These are phyloP conservation scores for Kluyveromyces siamensis DNA, from an alignment of 805 yeast genomes.

Conservation along the genomic window DNA sequence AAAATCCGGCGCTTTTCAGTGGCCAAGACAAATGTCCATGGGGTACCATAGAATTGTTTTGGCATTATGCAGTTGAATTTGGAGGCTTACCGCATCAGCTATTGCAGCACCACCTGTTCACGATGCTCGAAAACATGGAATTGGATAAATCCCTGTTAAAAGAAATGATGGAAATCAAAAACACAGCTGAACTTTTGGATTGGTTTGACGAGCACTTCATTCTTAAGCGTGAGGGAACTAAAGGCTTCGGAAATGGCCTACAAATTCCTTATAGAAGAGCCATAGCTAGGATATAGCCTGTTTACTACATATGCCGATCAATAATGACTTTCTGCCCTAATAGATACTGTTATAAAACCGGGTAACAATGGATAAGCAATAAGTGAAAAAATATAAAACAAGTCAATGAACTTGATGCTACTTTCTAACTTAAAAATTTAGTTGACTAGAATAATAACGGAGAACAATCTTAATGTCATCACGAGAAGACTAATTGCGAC, in stretches of 20 bases:
- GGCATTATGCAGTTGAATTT: constrained; percentile 68
- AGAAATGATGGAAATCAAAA: constrained; percentile 53
- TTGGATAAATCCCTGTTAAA: constrained; percentile 40
- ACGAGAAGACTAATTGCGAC: too few relatives aligned
- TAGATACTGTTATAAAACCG: background rate
- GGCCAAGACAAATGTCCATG: constrained; percentile 75
- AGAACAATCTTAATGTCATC: too few relatives aligned
- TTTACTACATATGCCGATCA: background rate
- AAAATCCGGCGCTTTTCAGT: constrained; percentile 82
- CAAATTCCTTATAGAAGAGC: constrained; percentile 36
- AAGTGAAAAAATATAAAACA: background rate
- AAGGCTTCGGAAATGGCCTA: constrained; percentile 50
- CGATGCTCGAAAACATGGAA: constrained; percentile 62
- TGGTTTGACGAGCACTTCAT: constrained; percentile 72
- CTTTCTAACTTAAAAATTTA: too few relatives aligned
- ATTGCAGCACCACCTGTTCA: constrained; percentile 77
- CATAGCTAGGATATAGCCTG: background rate
- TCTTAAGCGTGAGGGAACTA: constrained; percentile 57
- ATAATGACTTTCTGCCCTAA: background rate
- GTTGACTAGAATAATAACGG: too few relatives aligned
- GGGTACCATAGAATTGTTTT: constrained; percentile 78
- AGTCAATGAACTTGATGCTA: too few relatives aligned
- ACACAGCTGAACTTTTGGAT: constrained; percentile 59
- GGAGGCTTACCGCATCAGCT: constrained; percentile 76
- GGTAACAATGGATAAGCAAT: background rate